Conservation (phyloP, 257 asterid genomes). For the Anisodus acutangulus region DNA sequence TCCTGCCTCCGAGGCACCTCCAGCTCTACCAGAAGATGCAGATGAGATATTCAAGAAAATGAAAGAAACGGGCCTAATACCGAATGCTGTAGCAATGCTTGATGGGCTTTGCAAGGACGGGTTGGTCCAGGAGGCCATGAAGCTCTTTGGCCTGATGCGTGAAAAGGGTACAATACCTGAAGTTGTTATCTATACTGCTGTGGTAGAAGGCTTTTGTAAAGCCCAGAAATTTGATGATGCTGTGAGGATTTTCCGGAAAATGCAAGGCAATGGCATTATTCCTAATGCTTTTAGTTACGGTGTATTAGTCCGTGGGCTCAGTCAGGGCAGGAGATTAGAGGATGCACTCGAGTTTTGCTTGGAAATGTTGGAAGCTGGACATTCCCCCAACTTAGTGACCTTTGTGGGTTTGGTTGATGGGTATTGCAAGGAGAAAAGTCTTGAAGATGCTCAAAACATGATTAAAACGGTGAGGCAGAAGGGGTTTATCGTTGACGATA, state of each 20-base stretch:
- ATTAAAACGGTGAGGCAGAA: slow-evolving; percentile 56
- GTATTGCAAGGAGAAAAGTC: slow-evolving; percentile 63
- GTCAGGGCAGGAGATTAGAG: slow-evolving; percentile 62
- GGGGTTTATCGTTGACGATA: slow-evolving; percentile 70
- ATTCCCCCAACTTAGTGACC: slow-evolving; percentile 68
- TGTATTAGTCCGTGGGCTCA: slow-evolving; percentile 59
- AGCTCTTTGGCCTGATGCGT: slow-evolving; percentile 79
- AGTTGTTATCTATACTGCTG: slow-evolving; percentile 86
- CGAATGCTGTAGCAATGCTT: slow-evolving; percentile 94
- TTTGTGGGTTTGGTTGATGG: slow-evolving; percentile 66
- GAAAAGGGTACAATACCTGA: slow-evolving; percentile 87
- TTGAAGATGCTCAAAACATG: slow-evolving; percentile 67
- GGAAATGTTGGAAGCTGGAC: slow-evolving; percentile 78
- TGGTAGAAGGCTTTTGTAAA: slow-evolving; percentile 83
- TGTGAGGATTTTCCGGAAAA: slow-evolving; percentile 65
- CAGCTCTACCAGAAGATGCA: slow-evolving; percentile 61
- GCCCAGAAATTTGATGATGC: slow-evolving; percentile 84
- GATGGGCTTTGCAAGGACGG: slow-evolving; percentile 94
- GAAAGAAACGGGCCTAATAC: slow-evolving; percentile 89
- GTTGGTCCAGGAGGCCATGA: slow-evolving; percentile 82
- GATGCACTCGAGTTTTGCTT: slow-evolving; percentile 58
- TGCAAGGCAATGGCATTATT: slow-evolving; percentile 64
- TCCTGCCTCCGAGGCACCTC: slow-evolving; percentile 41
- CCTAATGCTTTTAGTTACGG: slow-evolving; percentile 73
- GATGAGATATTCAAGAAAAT: slow-evolving; percentile 87